Percentiles rank a stretch among this genome's conserved stretches.
Conservation (phyloP, 2,329 filamentous ascomycete genomes). For the Macroventuria anomochaeta region DNA sequence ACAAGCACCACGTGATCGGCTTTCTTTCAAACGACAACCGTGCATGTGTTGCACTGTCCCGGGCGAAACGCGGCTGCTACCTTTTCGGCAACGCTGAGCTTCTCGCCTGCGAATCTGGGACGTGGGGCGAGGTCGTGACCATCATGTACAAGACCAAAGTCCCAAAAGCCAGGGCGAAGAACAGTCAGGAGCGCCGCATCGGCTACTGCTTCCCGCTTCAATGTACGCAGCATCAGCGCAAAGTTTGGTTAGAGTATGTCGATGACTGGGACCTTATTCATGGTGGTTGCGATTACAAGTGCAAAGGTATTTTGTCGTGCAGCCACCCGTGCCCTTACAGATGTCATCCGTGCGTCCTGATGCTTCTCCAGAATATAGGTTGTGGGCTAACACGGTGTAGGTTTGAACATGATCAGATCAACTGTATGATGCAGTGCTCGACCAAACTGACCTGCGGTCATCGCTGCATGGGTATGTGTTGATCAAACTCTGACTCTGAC, state of each 20-base stretch:
- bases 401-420: constrained; percentile 38
- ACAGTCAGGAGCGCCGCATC: constrained; percentile 46
- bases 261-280: constrained; percentile 39
- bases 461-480: constrained; percentile 30
- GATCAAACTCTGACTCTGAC: neutral
- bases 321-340: constrained; percentile 42
- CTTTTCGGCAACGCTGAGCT: constrained; percentile 78
- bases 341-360: constrained; percentile 41
- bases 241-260: constrained; percentile 56
- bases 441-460: constrained; percentile 32
- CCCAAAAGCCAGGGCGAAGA: constrained; percentile 38
- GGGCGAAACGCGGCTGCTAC: constrained; percentile 80
- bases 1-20: constrained; percentile 64
- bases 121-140: constrained; percentile 60
- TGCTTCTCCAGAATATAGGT: neutral
- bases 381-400: constrained; percentile 12
- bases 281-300: constrained; percentile 40
- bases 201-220: constrained; percentile 65
- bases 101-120: constrained; percentile 53
- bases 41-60: constrained; percentile 68
- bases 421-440: constrained; percentile 42
- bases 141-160: constrained; percentile 50
- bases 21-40: constrained; percentile 73
- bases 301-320: constrained; percentile 40
- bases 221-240: constrained; percentile 65